Evolutionary conservation across 306 rosid species (phyloP).

Genomic region (Sindora glabra): DNA sequence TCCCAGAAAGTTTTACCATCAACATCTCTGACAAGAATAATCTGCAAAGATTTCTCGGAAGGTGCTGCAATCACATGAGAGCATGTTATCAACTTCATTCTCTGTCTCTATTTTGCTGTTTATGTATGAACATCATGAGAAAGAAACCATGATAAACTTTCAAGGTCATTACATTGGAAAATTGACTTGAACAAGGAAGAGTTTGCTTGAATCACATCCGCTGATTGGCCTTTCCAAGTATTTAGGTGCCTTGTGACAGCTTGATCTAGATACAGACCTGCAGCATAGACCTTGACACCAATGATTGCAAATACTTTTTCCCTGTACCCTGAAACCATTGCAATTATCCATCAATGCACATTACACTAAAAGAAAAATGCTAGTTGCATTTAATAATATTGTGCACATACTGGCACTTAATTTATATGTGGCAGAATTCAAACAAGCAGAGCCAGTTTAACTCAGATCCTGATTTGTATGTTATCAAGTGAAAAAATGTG

Average conservation of each 20-base stretch:
- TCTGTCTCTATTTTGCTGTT: background rate
- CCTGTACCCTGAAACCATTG: slow-evolving; percentile 45
- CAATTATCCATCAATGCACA: background rate
- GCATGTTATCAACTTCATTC: background rate
- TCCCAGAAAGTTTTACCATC: too few species aligned
- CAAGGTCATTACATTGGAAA: slow-evolving; percentile 27
- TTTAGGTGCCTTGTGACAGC: slow-evolving; percentile 22
- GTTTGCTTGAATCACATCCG: slow-evolving; percentile 26
- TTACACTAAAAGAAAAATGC: background rate
- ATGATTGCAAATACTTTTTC: slow-evolving; percentile 48
- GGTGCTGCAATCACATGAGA: slow-evolving; percentile 21
- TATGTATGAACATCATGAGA: background rate
- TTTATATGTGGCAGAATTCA: too few species aligned
- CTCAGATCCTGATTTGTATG: too few species aligned
- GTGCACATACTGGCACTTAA: background rate
- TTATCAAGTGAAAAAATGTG: too few species aligned
- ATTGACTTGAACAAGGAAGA: slow-evolving; percentile 39
- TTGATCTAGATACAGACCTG: slow-evolving; percentile 24
- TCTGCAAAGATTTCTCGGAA: slow-evolving; percentile 43
- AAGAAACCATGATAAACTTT: background rate
- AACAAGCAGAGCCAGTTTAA: too few species aligned
- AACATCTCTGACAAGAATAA: slow-evolving; percentile 48
- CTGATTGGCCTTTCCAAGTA: slow-evolving; percentile 29
- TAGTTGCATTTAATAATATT: too few species aligned
- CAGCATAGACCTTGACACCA: slow-evolving; percentile 44